Conservation (phyloP, 306 rosid species). For the Ziziphus jujuba region DNA sequence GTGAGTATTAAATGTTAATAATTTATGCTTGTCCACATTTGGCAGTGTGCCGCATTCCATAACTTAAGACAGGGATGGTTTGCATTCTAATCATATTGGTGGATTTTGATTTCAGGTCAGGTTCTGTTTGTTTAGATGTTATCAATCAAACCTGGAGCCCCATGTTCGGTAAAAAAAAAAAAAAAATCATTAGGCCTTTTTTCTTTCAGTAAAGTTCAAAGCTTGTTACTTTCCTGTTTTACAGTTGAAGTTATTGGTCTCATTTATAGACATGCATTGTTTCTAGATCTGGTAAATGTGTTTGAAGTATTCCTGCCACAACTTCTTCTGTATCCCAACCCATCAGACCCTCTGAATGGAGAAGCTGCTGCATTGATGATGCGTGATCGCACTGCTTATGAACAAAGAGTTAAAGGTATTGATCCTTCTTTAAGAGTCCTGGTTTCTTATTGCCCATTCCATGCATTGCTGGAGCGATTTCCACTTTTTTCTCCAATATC, state of each 20-base stretch:
- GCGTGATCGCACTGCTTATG: slow-evolving; percentile 75
- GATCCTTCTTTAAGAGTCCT: slow-evolving; percentile 20
- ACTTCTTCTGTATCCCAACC: slow-evolving; percentile 92
- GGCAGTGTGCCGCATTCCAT: slow-evolving; percentile 6
- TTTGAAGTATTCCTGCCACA: slow-evolving; percentile 92
- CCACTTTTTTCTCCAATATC: not conserved
- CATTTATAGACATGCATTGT: slow-evolving; percentile 16
- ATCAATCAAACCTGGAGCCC: slow-evolving; percentile 98
- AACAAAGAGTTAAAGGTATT: slow-evolving; percentile 83
- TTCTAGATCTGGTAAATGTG: slow-evolving; percentile 83
- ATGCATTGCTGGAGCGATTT: not conserved
- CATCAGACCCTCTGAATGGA: slow-evolving; percentile 85
- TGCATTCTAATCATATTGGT: slow-evolving; percentile 10
- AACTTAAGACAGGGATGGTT: slow-evolving; percentile 5
- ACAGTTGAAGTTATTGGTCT: slow-evolving; percentile 13
- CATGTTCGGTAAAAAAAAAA: slow-evolving; percentile 66
- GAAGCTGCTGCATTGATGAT: slow-evolving; percentile 97
- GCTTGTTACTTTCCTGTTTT: slow-evolving; percentile 14
- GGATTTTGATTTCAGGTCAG: slow-evolving; percentile 61
- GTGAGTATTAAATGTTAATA: slow-evolving; percentile 47
- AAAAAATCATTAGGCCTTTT: slow-evolving; percentile 1
- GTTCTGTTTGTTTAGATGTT: slow-evolving; percentile 95
- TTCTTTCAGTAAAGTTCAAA: slow-evolving; percentile 2
- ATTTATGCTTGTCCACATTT: slow-evolving; percentile 3
- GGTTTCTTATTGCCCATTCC: slow-evolving; percentile 3